Conservation (phyloP, 2,329 filamentous ascomycete genomes). For the Drechslera avenae region DNA sequence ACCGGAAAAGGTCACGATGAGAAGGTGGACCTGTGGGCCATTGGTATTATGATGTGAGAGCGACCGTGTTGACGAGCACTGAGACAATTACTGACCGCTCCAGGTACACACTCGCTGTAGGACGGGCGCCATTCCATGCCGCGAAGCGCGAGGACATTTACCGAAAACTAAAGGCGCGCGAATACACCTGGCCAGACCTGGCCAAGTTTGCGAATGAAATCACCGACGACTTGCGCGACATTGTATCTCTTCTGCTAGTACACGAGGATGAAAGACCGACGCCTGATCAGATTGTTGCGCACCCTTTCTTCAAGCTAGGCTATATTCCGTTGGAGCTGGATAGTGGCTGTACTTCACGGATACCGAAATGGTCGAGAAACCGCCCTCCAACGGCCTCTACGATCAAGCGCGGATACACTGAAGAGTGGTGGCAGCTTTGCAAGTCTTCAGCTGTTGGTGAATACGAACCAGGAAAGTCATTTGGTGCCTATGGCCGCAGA, state of each 20-base stretch:
- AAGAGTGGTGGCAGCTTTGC: constrained; percentile 58
- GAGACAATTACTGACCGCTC: too few relatives aligned
- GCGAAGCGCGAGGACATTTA: constrained; percentile 87
- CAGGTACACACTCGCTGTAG: constrained; percentile 88
- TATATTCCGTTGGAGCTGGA: constrained; percentile 68
- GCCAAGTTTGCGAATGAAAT: constrained; percentile 71
- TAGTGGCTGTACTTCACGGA: constrained; percentile 50
- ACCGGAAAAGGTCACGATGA: constrained; percentile 94
- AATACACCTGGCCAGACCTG: constrained; percentile 78
- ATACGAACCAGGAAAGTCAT: constrained; percentile 52
- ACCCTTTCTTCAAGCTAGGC: constrained; percentile 77
- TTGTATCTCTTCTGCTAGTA: constrained; percentile 76
- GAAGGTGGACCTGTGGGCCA: constrained; percentile 97
- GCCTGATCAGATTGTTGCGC: constrained; percentile 78
- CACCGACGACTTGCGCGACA: constrained; percentile 75
- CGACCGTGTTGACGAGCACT: too few relatives aligned
- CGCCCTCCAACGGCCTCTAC: constrained; percentile 51
- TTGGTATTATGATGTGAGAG: constrained; percentile 83
- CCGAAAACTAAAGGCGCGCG: constrained; percentile 67
- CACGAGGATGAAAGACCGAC: constrained; percentile 76
- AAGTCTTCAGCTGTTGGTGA: constrained; percentile 58
- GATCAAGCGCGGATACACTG: constrained; percentile 54
- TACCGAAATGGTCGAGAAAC: constrained; percentile 55
- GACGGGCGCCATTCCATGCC: constrained; percentile 95
- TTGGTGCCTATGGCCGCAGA: constrained; percentile 54